These are phyloP conservation scores for Tothia fuscella DNA, from an alignment of 2,329 filamentous ascomycete genomes.

Conservation along the genomic window DNA sequence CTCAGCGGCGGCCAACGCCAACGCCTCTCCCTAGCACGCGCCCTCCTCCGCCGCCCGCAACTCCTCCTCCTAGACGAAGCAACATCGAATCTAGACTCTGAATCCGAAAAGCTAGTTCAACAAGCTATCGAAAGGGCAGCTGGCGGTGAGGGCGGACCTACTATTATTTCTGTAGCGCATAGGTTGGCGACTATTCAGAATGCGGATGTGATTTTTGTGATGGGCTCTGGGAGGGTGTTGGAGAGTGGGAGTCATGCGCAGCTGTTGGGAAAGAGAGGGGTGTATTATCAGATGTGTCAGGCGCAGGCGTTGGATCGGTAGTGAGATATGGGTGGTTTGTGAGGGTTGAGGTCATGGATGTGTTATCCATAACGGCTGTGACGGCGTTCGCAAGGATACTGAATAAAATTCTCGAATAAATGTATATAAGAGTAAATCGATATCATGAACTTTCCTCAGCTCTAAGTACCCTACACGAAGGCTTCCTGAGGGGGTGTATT, in stretches of 20 bases:
- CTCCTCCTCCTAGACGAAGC: constrained; percentile 26
- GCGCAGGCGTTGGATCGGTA: constrained; percentile 25
- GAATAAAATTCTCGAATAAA: no score
- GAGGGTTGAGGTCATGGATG: no score
- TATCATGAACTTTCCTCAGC: no score
- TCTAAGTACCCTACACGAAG: no score
- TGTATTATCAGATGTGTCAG: constrained; percentile 28
- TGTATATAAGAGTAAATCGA: no score
- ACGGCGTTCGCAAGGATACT: no score
- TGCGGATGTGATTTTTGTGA: constrained; percentile 26
- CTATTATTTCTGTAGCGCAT: constrained; percentile 25
- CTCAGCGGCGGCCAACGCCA: constrained; percentile 26
- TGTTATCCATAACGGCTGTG: no score
- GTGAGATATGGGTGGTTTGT: neutral
- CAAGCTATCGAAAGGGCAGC: constrained; percentile 22
- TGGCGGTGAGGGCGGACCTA: constrained; percentile 44
- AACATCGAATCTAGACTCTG: constrained; percentile 21
- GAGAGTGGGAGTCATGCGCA: constrained; percentile 23
- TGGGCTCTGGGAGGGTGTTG: constrained; percentile 22
- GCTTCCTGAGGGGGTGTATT: no score
- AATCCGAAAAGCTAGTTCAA: constrained; percentile 24
- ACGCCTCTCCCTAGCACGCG: constrained; percentile 22
- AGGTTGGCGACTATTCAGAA: constrained; percentile 26
- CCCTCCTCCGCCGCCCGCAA: constrained; percentile 21
- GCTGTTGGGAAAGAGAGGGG: constrained; percentile 19